Evolutionary conservation across 2,329 filamentous ascomycete species (phyloP).

Genomic region (Claviceps paspali): DNA sequence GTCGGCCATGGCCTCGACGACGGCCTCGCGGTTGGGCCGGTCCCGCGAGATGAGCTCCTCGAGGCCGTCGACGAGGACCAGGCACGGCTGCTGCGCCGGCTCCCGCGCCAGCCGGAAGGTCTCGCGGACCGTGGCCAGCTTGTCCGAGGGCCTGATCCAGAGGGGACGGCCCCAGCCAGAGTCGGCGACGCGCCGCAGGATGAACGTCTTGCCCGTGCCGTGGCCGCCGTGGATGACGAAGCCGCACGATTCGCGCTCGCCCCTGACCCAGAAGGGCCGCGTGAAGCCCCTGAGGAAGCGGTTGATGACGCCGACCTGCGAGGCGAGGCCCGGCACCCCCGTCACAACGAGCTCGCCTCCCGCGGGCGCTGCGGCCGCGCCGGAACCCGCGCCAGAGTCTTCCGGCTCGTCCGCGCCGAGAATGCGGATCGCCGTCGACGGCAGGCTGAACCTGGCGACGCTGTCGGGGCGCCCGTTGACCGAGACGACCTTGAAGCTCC

Average conservation of each 20-base stretch:
- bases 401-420: constrained; percentile 15
- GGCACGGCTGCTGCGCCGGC: constrained; percentile 54
- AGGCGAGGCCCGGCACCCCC: constrained; percentile 51
- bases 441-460: constrained; percentile 28
- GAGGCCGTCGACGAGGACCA: constrained; percentile 67
- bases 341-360: constrained; percentile 27
- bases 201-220: constrained; percentile 70
- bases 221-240: constrained; percentile 67
- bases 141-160: constrained; percentile 39
- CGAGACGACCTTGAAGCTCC: constrained; percentile 36
- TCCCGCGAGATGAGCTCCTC: constrained; percentile 53
- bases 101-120: constrained; percentile 56
- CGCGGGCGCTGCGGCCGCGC: constrained; percentile 6
- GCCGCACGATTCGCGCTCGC: constrained; percentile 30
- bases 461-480: constrained; percentile 37
- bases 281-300: constrained; percentile 44
- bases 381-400: constrained; percentile 6
- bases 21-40: constrained; percentile 31
- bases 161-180: constrained; percentile 58
- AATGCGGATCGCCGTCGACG: constrained; percentile 24
- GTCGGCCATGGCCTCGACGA: constrained; percentile 34
- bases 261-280: constrained; percentile 15
- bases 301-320: constrained; percentile 52
- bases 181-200: constrained; percentile 52
- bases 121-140: constrained; percentile 45